Conservation (phyloP, 1,284 basidiomycete genomes). For the Pseudozyma pruni region DNA sequence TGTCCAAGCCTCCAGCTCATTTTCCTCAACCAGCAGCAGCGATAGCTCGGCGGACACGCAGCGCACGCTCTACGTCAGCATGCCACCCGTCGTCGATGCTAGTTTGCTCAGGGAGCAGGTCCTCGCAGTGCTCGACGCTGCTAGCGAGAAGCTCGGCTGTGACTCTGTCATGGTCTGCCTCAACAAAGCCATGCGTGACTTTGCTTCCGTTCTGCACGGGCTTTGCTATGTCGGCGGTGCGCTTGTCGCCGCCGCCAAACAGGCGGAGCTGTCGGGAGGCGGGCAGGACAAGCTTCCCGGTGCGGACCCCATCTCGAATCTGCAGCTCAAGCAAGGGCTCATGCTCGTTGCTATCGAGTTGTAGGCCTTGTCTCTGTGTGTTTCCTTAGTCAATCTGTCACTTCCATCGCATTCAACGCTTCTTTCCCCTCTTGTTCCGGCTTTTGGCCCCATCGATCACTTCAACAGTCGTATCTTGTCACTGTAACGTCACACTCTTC, state of each 20-base stretch:
- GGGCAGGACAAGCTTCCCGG: constrained; percentile 10
- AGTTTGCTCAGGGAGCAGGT: constrained; percentile 56
- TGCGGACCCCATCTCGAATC: constrained; percentile 26
- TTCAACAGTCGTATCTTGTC: constrained; percentile 34
- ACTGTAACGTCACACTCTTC: constrained; percentile 17
- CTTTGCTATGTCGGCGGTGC: constrained; percentile 62
- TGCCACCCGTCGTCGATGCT: constrained; percentile 47
- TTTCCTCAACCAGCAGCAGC: constrained; percentile 19
- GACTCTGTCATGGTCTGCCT: constrained; percentile 57
- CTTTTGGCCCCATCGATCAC: constrained; percentile 21
- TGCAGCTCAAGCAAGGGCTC: constrained; percentile 26
- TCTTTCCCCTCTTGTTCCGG: constrained; percentile 3
- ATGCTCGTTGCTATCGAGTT: constrained; percentile 50
- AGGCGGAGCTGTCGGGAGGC: constrained; percentile 1
- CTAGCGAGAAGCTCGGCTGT: constrained; percentile 53
- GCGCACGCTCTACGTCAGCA: constrained; percentile 61
- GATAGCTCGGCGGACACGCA: constrained; percentile 36
- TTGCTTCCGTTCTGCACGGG: constrained; percentile 54
- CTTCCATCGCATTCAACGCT: too few relatives aligned
- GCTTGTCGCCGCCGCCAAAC: constrained; percentile 38
- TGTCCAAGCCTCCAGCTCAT: constrained; percentile 15
- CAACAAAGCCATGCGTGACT: constrained; percentile 45
- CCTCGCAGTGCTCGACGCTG: constrained; percentile 56
- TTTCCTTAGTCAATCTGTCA: too few relatives aligned
- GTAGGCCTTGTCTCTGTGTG: background rate